Conservation (phyloP, 1,284 basidiomycete species). For the Schizophyllum amplum region DNA sequence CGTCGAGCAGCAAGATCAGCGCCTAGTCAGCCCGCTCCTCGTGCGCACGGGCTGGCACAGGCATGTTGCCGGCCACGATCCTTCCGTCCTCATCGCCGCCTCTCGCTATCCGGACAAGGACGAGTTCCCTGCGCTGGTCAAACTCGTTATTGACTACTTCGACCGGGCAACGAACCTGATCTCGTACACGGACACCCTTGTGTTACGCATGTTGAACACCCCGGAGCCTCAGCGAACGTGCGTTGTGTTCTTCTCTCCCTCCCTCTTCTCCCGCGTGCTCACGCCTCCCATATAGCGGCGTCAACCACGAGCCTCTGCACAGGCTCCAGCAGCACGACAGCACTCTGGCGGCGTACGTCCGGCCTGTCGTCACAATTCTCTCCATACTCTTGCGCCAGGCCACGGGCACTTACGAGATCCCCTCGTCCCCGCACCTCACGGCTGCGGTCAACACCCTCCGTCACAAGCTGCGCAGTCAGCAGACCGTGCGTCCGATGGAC, state of each 20-base stretch:
- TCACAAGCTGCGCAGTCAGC: background rate
- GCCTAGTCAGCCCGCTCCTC: background rate
- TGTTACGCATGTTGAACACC: background rate
- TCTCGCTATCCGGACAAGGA: background rate
- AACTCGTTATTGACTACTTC: background rate
- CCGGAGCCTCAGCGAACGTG: background rate
- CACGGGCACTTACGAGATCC: background rate
- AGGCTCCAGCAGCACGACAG: background rate
- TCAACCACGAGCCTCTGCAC: background rate
- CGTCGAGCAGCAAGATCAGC: too few species aligned
- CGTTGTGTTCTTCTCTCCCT: background rate
- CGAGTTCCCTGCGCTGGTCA: background rate
- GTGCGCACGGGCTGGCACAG: background rate
- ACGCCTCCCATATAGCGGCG: background rate
- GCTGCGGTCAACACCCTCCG: background rate
- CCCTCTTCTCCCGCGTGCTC: too few species aligned
- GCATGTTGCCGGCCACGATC: background rate
- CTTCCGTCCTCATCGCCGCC: background rate
- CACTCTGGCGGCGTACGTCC: background rate
- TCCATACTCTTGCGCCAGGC: constrained; percentile 1
- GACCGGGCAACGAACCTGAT: background rate
- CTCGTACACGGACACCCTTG: background rate
- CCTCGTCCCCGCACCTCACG: background rate
- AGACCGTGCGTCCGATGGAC: background rate
- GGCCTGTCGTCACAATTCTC: constrained; percentile 3